Evolutionary conservation across 768 basidiomycete species (phyloP), one percentile per base, ranked within the genome.

Genomic region (Psilocybe cubensis): DNA sequence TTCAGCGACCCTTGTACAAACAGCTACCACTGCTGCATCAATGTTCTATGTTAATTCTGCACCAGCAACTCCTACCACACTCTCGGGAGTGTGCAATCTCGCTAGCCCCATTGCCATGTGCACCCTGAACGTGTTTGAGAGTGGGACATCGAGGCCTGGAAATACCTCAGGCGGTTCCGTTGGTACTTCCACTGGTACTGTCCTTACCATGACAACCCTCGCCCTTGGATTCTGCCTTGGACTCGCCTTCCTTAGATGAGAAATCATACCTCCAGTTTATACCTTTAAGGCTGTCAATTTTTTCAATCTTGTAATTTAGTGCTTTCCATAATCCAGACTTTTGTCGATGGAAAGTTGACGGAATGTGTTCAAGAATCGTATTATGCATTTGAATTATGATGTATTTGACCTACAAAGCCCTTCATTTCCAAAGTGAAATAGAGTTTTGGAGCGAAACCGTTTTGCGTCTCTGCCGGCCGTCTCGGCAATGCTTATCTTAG

Each of bases 61-160:
- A 1, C 53, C 52, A 3, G 49, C 56, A 4, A 56, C 63, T 10
- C 52, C 57, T 0, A 45, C 52, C 5, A 66, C 65, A 11, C 52
- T 62, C 24, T 63, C 61, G 14, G 66, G 66, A 6, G 50, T 64
- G 18, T 66, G 66, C 55, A 66, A 64, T 50, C 63, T 66, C 38
- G 54, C 48, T 41, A 59, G 57, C 21, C 66, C 66, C 4, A 51
- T 63, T 23, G 66, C 63, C 21, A 43, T 66, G 21, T 66, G 66
- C 50, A 63, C 66, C 1, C 61, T 66, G 33, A 66, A 66, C 20
- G 63, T 66, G 21, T 51, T 61, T 12, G 54, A 62, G 40, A 27
- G 25, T 27, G 25, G 25, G 17, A n/a, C 25, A 24, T 3, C 45
- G 21, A 11, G 2, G 25, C 8, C 45, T 6, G 25, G 42, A 21